A percentile compares a stretch with the other conserved stretches of the same genome.
Evolutionary conservation across 371 early-diverging fungal genomes (phyloP).

Genomic region (Mortierella sp.): DNA sequence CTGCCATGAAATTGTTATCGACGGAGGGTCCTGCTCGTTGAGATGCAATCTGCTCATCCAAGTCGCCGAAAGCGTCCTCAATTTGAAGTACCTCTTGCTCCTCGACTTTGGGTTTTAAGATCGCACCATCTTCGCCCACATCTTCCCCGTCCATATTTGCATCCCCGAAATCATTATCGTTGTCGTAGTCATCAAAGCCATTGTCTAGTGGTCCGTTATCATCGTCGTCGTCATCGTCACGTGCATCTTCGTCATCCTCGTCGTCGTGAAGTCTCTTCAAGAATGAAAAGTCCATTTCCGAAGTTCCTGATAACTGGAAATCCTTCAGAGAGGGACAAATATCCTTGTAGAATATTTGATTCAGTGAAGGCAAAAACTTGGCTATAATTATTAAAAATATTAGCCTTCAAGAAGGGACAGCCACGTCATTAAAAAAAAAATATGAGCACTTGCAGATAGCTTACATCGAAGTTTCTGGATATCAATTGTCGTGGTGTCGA

Average conservation of each 20-base stretch:
- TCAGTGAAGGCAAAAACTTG: slow-evolving; percentile 65
- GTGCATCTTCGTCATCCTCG: slow-evolving; percentile 9
- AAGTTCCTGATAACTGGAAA: slow-evolving; percentile 47
- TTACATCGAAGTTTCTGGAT: slow-evolving; percentile 49
- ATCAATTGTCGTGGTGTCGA: slow-evolving; percentile 41
- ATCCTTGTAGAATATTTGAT: slow-evolving; percentile 61
- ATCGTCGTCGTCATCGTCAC: slow-evolving; percentile 10
- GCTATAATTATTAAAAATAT: slow-evolving; percentile 54
- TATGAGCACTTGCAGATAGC: neutral
- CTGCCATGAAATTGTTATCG: slow-evolving; percentile 61
- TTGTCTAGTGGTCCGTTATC: neutral
- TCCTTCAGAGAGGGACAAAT: slow-evolving; percentile 80
- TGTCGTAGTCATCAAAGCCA: slow-evolving; percentile 29
- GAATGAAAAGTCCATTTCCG: slow-evolving; percentile 58
- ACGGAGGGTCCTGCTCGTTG: slow-evolving; percentile 44
- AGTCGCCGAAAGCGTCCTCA: slow-evolving; percentile 58
- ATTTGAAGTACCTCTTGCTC: slow-evolving; percentile 25
- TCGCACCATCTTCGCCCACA: slow-evolving; percentile 21
- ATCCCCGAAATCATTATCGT: slow-evolving; percentile 32
- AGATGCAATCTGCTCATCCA: slow-evolving; percentile 52
- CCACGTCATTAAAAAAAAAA: neutral
- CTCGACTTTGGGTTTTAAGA: slow-evolving; percentile 23
- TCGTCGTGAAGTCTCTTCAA: slow-evolving; percentile 47
- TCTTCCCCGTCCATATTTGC: slow-evolving; percentile 37
- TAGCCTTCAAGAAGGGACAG: neutral